Evolutionary conservation across 768 basidiomycete species (phyloP), one percentile per base, ranked within the genome.

Genomic region (Agaricus blazei): DNA sequence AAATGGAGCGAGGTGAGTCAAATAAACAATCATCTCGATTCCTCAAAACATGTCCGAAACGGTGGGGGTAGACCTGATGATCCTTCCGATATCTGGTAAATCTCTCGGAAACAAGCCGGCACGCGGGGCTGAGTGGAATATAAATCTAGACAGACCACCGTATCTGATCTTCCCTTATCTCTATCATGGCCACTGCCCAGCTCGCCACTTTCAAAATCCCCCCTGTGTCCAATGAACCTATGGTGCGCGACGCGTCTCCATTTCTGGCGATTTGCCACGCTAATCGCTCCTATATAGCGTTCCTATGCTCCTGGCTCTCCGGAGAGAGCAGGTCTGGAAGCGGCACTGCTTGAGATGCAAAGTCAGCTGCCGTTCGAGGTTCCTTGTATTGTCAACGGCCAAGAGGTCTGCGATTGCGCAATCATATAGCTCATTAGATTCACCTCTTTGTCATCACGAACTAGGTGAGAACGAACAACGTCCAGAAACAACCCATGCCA

Each of bases 301-400:
- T 67, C 78, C 41, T 98, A 98, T 74, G 83, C 81, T 1, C 80
- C 83, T 19, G 91, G 87, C 51, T 89, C 93, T 0, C 65, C 78
- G 6, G 96, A 98, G 68, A 84, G 96, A 47, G 70, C 71, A 27
- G 86, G 74, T 2, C 75, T 98, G 52, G 73, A 87, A 63, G 85
- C 79, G 26, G 88, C 91, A 15, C 66, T 98, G 61, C 65, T 72
- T 7, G 77, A 92, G 76, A 90, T 98, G 88, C 79, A 91, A 68
- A 78, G 85, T 58, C 75, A 87, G 62, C 75, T 90, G 7, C 94
- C 95, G 2, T 93, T 93, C 68, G 88, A 97, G 64, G 90, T 99
- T 1, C 97, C 96, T 7, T 92, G 90, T 65, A 78, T 98, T 59
- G 81, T 98, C 59, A 90, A 98, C 62, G 97, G 97, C 52, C 85